Evolutionary conservation across 306 rosid genomes (phyloP).

Genomic region (Neltuma alba): DNA sequence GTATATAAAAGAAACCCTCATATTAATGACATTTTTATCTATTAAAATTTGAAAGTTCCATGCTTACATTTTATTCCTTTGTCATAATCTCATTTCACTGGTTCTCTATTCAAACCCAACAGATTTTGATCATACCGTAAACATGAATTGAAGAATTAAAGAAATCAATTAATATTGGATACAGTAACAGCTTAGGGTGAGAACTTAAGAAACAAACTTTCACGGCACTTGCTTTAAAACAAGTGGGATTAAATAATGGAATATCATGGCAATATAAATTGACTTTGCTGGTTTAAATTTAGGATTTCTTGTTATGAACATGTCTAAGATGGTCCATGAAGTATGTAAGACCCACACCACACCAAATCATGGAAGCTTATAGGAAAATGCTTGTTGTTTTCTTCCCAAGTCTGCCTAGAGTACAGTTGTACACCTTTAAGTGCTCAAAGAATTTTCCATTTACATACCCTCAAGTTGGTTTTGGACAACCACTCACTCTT

Average conservation of each 20-base stretch:
- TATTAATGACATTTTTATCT: not conserved
- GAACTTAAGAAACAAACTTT: not conserved
- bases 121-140: not conserved
- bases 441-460: constrained; percentile 12
- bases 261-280: constrained; percentile 10
- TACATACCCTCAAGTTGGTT: constrained; percentile 28
- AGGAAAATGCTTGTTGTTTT: constrained; percentile 16
- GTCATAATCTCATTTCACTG: not conserved
- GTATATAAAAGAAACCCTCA: not conserved
- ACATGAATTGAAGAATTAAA: not conserved
- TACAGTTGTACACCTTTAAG: constrained; percentile 20
- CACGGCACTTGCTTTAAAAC: not conserved
- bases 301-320: constrained; percentile 35
- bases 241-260: not conserved
- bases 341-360: constrained; percentile 13
- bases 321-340: constrained; percentile 24
- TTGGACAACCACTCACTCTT: constrained; percentile 35
- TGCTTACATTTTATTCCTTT: not conserved
- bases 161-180: not conserved
- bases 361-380: constrained; percentile 10
- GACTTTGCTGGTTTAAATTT: constrained; percentile 32
- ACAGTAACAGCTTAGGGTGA: not conserved
- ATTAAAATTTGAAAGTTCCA: not conserved
- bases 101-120: not conserved
- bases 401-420: constrained; percentile 6